Base-by-base conservation (phyloP, 176 grass and related monocot genomes). In the Neostapfia colusana region DNA sequence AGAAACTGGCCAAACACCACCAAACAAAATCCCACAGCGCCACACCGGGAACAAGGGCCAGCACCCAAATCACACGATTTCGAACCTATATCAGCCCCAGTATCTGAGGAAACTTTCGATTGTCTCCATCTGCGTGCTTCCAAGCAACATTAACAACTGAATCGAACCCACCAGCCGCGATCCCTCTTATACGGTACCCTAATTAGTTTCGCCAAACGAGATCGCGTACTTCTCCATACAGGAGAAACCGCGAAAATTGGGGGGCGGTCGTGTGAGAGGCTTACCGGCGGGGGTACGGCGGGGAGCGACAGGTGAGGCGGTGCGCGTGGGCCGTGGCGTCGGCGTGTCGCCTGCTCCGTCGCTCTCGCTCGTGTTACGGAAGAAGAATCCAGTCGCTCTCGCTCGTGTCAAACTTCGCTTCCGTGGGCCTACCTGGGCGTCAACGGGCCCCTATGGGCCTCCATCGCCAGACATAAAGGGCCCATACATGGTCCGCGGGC, bases 221-320 rank as follows among this genome's bases (percentile, higher is more conserved):
- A 67, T 61, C 24, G 8, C 40, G 35, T 70, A 61, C 18, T 58
- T 13, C 2, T 9, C 53, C 53, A 46, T 0, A 63, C 12, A 31
- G 0, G 63, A 60, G 7, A 20, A 34, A 26, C 58, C 6, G 63
- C 31, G 42, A 0, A 20, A 21, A 11, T 24, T 4, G 10, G 11
- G 11, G 16, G 0, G 14, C 3, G 1, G 11, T 26, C 0, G 9
- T 16, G 57, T 26, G 42, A 37, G 20, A 62, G 66, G 18, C 51
- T 76, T 50, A 81, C 67, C 78, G 21, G 12, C 55, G 55, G n/a
- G 46, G 9, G 23, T 23, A 6, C 23, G 11, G 73, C 65, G 35
- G 55, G 15, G 10, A 23, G 51, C 25, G 27, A 34, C 21, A 2
- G 54, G 53, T 41, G 72, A 18, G 28, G 28, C 39, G 27, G 39